Base-by-base conservation (phyloP, 2,329 filamentous ascomycete species). In the Alternaria postmessia region DNA sequence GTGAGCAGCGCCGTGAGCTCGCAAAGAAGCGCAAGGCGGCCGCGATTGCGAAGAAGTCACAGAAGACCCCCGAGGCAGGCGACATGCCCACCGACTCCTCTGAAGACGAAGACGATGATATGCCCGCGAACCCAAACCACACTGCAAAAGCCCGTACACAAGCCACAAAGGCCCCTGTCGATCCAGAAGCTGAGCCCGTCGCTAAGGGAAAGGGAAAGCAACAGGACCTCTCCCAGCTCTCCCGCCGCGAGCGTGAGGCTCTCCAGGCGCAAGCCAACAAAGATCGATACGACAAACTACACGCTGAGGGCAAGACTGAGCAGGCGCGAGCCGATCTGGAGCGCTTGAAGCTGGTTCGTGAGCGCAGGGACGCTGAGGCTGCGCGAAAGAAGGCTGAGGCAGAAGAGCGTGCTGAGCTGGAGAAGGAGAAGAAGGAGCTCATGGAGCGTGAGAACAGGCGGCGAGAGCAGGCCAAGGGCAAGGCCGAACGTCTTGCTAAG, bases 241-340 rank as follows among this genome's bases (percentile, higher is more conserved):
- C 86, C 38, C 84, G 90, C 51, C 85, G 88, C 30, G 90, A 92
- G 82, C 82, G 89, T 20, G 90, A 98, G 82, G 91, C 94, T 3
- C 75, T 95, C 34, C 91, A 97, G 81, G 94, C 94, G 1, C 89
- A 91, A 64, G 91, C 94, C 77, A 93, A 92, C 30, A 94, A 93
- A 79, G 94, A 97, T 83, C 87, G 89, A 68, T 97, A 97, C 76
- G 87, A 93, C 84, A 96, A 96, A 81, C 80, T 97, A 71, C 94
- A 97, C 74, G 92, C 93, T 58, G 91, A 93, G 75, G 94, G 94
- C 73, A 98, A 98, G 88, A 98, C 95, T 44, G 95, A 99, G 62
- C 92, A 97, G 84, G 94, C 94, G 48, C 91, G 92, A 78, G 90
- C 92, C 5, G 95, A 99, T 80, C 76, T 98, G 69, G 94, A 93